These are phyloP conservation scores for Dendrostoma leiphaemia DNA, from an alignment of 2,329 filamentous ascomycete genomes.

Conservation along the genomic window DNA sequence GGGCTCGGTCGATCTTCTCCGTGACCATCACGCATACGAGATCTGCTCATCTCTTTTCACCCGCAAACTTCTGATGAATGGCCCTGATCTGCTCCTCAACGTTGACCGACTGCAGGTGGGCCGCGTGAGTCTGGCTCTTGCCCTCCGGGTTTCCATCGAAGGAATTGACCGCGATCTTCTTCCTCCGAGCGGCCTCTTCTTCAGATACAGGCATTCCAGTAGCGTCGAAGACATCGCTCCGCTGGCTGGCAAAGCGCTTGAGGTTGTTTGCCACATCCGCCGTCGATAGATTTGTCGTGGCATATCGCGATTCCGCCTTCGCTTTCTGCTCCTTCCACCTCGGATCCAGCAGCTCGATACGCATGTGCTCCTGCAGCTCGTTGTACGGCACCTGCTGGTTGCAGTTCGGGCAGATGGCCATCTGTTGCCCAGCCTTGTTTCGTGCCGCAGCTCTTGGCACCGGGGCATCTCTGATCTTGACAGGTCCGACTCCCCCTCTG, in stretches of 20 bases:
- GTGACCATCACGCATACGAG: not conserved
- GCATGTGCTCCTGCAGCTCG: conserved; percentile 89
- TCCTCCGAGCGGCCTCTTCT: conserved; percentile 72
- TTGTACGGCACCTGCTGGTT: conserved; percentile 82
- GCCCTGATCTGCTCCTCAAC: conserved; percentile 81
- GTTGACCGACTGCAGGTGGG: conserved; percentile 66
- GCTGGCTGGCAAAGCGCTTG: conserved; percentile 88
- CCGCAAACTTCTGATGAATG: conserved; percentile 54
- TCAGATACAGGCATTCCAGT: conserved; percentile 68
- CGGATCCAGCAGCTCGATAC: conserved; percentile 90
- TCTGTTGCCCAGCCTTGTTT: conserved; percentile 61
- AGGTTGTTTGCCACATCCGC: conserved; percentile 89
- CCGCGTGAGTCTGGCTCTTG: conserved; percentile 52
- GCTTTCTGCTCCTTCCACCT: conserved; percentile 95
- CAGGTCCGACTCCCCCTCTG: conserved; percentile 63
- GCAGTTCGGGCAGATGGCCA: conserved; percentile 88
- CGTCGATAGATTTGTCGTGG: conserved; percentile 82
- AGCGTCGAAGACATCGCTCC: conserved; percentile 82
- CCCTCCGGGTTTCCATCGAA: conserved; percentile 66
- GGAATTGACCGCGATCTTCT: conserved; percentile 65
- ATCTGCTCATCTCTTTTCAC: conserved; percentile 29
- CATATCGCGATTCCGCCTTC: conserved; percentile 79
- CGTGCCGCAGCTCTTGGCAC: conserved; percentile 78
- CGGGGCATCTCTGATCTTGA: conserved; percentile 93
- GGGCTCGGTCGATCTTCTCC: not conserved